Conservation (phyloP, 352 stramenopile genomes). For the Globisporangium acanthophoron region DNA sequence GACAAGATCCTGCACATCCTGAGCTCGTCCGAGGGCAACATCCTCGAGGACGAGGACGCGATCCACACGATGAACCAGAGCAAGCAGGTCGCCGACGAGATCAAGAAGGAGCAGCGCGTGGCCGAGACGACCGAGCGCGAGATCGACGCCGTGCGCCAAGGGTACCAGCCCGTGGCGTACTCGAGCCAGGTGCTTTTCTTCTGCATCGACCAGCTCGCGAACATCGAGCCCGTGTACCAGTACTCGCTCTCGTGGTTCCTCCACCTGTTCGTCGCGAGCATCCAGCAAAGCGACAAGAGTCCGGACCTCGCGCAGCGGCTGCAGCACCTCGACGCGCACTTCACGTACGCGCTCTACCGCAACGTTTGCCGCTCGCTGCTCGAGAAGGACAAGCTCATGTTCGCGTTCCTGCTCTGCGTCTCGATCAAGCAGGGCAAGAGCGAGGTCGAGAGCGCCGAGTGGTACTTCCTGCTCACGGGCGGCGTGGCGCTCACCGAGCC, state of each 20-base stretch:
- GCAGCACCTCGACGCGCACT: slow-evolving; percentile 82
- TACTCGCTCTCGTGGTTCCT: slow-evolving; percentile 93
- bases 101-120: slow-evolving; percentile 90
- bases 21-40: slow-evolving; percentile 88
- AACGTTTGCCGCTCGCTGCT: slow-evolving; percentile 91
- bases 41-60: slow-evolving; percentile 90
- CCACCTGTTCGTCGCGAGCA: slow-evolving; percentile 88
- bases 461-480: slow-evolving; percentile 93
- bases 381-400: slow-evolving; percentile 94
- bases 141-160: slow-evolving; percentile 85
- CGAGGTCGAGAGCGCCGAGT: slow-evolving; percentile 82
- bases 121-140: slow-evolving; percentile 89
- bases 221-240: slow-evolving; percentile 93
- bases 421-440: slow-evolving; percentile 81
- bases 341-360: slow-evolving; percentile 90
- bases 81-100: slow-evolving; percentile 88
- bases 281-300: slow-evolving; percentile 77
- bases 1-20: slow-evolving; percentile 93
- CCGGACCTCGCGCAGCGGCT: slow-evolving; percentile 73
- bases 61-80: slow-evolving; percentile 93
- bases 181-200: slow-evolving; percentile 93
- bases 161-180: slow-evolving; percentile 88
- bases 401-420: slow-evolving; percentile 88
- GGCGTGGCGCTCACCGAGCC: slow-evolving; percentile 88
- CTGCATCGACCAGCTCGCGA: slow-evolving; percentile 91